Percentiles rank a stretch among this genome's conserved stretches.
Conservation (phyloP, 225 moss, liverwort and hornwort species). For the Pleurozium schreberi region DNA sequence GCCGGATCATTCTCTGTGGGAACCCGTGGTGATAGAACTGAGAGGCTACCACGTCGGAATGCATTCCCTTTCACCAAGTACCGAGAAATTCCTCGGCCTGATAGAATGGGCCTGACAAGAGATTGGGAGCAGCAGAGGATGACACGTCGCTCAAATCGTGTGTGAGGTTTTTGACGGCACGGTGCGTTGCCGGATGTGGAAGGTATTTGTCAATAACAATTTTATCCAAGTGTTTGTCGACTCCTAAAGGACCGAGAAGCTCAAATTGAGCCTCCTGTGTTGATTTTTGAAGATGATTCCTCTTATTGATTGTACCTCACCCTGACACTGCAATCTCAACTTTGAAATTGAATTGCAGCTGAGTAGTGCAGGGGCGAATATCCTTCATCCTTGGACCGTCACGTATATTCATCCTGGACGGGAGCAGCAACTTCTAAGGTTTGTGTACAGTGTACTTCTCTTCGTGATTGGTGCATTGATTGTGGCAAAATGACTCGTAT, state of each 20-base stretch:
- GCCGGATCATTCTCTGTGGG: slow-evolving; percentile 12
- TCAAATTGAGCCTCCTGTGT: neutral
- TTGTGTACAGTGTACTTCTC: neutral
- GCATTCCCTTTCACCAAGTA: slow-evolving; percentile 47
- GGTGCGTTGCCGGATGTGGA: neutral
- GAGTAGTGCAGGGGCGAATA: neutral
- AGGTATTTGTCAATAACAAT: neutral
- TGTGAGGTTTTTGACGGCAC: neutral
- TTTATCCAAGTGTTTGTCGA: neutral
- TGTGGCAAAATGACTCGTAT: neutral
- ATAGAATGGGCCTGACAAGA: slow-evolving; percentile 30
- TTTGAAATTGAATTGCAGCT: neutral
- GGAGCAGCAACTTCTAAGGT: neutral
- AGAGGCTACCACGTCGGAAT: slow-evolving; percentile 9
- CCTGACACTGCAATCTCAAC: neutral
- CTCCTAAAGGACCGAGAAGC: neutral
- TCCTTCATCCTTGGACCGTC: neutral
- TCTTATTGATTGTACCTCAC: neutral
- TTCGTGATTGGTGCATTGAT: neutral
- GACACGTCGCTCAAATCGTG: neutral
- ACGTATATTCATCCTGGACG: neutral
- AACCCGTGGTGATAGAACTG: slow-evolving; percentile 6
- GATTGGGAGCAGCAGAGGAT: slow-evolving; percentile 35
- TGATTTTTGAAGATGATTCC: neutral
- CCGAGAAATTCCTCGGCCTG: slow-evolving; percentile 35